These are phyloP conservation scores for Cryptosporidium viatorum DNA, from an alignment of 169 alveolate genomes.

Conservation along the genomic window DNA sequence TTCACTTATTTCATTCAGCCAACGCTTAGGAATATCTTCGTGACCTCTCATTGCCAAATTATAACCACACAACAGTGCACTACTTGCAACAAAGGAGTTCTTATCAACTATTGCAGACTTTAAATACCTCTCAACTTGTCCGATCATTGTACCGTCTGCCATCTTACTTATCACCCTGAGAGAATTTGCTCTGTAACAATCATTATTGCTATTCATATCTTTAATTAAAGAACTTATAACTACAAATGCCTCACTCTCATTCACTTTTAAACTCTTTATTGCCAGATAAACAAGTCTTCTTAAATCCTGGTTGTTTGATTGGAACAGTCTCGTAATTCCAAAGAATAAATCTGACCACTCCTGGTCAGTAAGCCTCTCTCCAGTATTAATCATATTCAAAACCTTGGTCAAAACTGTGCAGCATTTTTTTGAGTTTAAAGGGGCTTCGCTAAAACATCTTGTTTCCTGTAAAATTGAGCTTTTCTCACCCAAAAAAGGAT, in stretches of 20 bases:
- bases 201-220: slow-evolving; percentile 93
- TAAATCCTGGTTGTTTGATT: slow-evolving; percentile 89
- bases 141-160: slow-evolving; percentile 92
- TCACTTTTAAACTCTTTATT: slow-evolving; percentile 91
- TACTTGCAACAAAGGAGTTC: slow-evolving; percentile 92
- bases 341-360: slow-evolving; percentile 93
- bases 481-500: slow-evolving; percentile 83
- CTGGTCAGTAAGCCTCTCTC: slow-evolving; percentile 88
- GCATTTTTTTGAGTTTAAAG: slow-evolving; percentile 86
- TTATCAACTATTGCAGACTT: slow-evolving; percentile 93
- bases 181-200: slow-evolving; percentile 95
- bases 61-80: slow-evolving; percentile 93
- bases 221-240: slow-evolving; percentile 95
- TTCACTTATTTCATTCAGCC: slow-evolving; percentile 89
- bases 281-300: slow-evolving; percentile 92
- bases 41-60: slow-evolving; percentile 88
- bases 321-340: slow-evolving; percentile 94
- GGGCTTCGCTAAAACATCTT: slow-evolving; percentile 87
- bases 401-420: slow-evolving; percentile 86
- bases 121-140: slow-evolving; percentile 94
- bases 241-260: slow-evolving; percentile 92
- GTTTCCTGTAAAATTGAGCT: slow-evolving; percentile 90
- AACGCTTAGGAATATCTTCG: slow-evolving; percentile 90
- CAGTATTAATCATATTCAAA: slow-evolving; percentile 85
- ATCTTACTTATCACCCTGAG: slow-evolving; percentile 94